Evolutionary conservation across 2,329 filamentous ascomycete species (phyloP).

Genomic region (Diaporthe aspalathi): DNA sequence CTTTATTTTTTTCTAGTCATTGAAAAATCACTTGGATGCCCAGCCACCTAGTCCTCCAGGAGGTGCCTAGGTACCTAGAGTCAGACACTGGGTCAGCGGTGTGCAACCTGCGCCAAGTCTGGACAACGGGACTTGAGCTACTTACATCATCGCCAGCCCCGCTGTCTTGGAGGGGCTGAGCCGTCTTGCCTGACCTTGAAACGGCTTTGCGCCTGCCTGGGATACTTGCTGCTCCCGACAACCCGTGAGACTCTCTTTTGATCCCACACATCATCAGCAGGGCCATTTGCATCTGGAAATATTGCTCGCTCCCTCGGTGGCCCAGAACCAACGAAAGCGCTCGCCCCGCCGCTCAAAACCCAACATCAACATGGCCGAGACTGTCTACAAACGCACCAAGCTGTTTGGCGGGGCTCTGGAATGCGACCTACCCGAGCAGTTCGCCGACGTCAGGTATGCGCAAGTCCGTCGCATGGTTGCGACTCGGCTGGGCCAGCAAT

Average conservation of each 20-base stretch:
- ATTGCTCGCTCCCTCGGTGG: not conserved
- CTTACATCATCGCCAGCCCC: conserved; percentile 37
- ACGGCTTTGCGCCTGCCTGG: not conserved
- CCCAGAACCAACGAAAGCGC: too few species aligned
- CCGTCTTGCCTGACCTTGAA: conserved; percentile 4
- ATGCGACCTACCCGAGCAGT: conserved; percentile 74
- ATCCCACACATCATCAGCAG: not conserved
- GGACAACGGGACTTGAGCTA: not conserved
- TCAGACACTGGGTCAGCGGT: too few species aligned
- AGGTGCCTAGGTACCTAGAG: too few species aligned
- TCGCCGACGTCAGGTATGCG: conserved; percentile 79
- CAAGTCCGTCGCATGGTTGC: not conserved
- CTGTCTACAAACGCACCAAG: conserved; percentile 63
- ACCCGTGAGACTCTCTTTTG: not conserved
- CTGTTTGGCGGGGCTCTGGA: conserved; percentile 80
- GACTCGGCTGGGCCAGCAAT: not conserved
- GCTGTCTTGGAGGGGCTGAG: conserved; percentile 35
- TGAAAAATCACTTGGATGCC: too few species aligned
- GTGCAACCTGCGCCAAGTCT: not conserved
- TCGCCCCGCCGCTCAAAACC: not conserved
- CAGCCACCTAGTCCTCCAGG: too few species aligned
- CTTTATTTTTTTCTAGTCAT: conserved; percentile 45
- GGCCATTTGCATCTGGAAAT: not conserved
- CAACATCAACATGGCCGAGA: conserved; percentile 56
- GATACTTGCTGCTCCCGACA: not conserved